Base-by-base conservation (phyloP, 345 rosid genomes). In the Triadica sebifera region DNA sequence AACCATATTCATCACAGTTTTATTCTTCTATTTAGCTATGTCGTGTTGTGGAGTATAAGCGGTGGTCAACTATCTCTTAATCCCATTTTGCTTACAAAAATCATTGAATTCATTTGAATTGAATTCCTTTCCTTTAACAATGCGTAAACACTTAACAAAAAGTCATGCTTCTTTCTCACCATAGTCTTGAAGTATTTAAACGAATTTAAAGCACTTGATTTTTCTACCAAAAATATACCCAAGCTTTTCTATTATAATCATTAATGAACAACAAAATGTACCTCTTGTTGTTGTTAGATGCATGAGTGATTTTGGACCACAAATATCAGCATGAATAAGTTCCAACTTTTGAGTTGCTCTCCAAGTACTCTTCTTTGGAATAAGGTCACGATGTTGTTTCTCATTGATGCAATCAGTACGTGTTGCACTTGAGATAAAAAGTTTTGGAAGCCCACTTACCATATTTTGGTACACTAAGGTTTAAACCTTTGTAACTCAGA, bases 331-430 rank as follows among this genome's bases (percentile, higher is more conserved):
- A 50, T 76, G 73, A 7, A 75, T 10, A 0, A 68, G 59, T 0
- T 75, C 12, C 19, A 75, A 12, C 0, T 46, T 46, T 0, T 75
- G 3, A 12, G 22, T 43, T 41, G 67, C 67, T 34, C 67, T 8
- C 73, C 47, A 75, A 0, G n/a, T 5, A 15, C 73, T 46, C 20
- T 25, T 67, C n/a, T 75, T 75, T 9, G 39, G 50, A 2, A 75
- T 9, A 0, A 15, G 0, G 5, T 63, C 47, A 3, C 41, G 22
- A 0, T 39, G 55, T 0, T 74, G 43, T 7, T 65, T 74, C 0
- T n/a, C 56, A 0, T 1, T 25, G 2, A 49, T 22, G 1, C 65
- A 65, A 1, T 12, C 12, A 6, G 29, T 39, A 7, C 71, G 55
- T 4, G 15, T 12, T 3, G 0, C n/a, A 0, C 4, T 8, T 74